Evolutionary conservation across 495 filamentous ascomycete species (phyloP).

Genomic region (Terfezia claveryi): DNA sequence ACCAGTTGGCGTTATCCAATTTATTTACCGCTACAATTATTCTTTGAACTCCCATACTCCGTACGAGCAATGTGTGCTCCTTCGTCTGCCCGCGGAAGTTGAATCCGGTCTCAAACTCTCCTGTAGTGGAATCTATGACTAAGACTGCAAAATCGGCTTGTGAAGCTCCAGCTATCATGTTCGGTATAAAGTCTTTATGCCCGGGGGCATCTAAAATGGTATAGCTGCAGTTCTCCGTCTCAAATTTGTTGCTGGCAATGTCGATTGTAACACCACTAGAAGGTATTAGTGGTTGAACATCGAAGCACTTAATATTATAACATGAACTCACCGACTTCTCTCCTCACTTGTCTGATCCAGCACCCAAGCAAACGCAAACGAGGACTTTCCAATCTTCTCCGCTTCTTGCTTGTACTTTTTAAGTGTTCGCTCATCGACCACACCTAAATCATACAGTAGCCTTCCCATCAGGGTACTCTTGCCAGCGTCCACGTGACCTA

Average conservation of each 20-base stretch:
- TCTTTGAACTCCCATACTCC: slow-evolving; percentile 76
- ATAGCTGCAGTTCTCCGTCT: slow-evolving; percentile 64
- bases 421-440: slow-evolving; percentile 66
- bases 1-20: slow-evolving; percentile 69
- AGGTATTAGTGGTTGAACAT: not conserved
- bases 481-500: slow-evolving; percentile 89
- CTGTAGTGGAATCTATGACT: slow-evolving; percentile 71
- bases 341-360: slow-evolving; percentile 80
- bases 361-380: slow-evolving; percentile 92
- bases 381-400: slow-evolving; percentile 76
- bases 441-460: slow-evolving; percentile 69
- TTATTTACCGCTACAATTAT: slow-evolving; percentile 89
- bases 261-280: slow-evolving; percentile 75
- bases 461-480: slow-evolving; percentile 97
- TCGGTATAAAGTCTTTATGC: slow-evolving; percentile 87
- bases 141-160: slow-evolving; percentile 93
- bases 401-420: slow-evolving; percentile 76
- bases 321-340: slow-evolving; percentile 30
- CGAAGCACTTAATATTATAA: not conserved
- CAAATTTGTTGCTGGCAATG: slow-evolving; percentile 82
- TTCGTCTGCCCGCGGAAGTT: slow-evolving; percentile 81
- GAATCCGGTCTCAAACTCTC: slow-evolving; percentile 79
- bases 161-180: slow-evolving; percentile 93
- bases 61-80: slow-evolving; percentile 73
- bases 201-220: slow-evolving; percentile 92